Percentiles rank a stretch among this genome's conserved stretches.
Evolutionary conservation across 139 green algal species (phyloP).

Genomic region (Chlamydomonas sp.): DNA sequence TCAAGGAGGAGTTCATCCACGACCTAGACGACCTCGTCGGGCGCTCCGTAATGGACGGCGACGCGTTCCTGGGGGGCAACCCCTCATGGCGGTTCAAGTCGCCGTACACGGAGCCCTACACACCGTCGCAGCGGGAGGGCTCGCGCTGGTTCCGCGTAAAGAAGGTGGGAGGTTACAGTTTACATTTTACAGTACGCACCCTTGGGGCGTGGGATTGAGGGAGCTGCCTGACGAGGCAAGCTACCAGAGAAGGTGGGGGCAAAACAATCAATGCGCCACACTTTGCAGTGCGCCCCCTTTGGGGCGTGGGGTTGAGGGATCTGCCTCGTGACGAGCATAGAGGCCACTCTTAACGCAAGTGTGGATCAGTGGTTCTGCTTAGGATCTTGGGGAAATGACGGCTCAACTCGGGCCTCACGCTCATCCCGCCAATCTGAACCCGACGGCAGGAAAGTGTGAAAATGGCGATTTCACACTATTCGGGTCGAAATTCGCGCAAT

Average conservation of each 20-base stretch:
- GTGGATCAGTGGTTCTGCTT: too few relatives aligned
- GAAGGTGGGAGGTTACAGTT: background rate
- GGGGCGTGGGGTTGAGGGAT: too few relatives aligned
- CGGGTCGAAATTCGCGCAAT: too few relatives aligned
- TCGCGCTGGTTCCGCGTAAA: background rate
- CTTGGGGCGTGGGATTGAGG: background rate
- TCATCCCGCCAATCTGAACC: too few relatives aligned
- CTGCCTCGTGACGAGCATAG: too few relatives aligned
- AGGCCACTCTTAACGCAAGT: too few relatives aligned
- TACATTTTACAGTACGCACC: background rate
- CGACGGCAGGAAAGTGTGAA: too few relatives aligned
- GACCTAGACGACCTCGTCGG: conserved; percentile 36
- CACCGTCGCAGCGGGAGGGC: conserved; percentile 24
- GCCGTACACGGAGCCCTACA: conserved; percentile 46
- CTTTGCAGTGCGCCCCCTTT: background rate
- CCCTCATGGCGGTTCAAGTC: conserved; percentile 35
- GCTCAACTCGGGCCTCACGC: too few relatives aligned
- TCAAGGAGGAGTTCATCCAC: conserved; percentile 41
- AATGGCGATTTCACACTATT: too few relatives aligned
- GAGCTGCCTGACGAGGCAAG: background rate
- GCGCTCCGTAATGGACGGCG: conserved; percentile 51
- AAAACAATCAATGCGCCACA: background rate
- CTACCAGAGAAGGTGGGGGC: background rate
- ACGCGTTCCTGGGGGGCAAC: conserved; percentile 33
- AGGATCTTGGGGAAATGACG: too few relatives aligned